These are phyloP conservation scores for Trichoderma sp. DNA, from an alignment of 2,329 filamentous ascomycete genomes.

Conservation along the genomic window DNA sequence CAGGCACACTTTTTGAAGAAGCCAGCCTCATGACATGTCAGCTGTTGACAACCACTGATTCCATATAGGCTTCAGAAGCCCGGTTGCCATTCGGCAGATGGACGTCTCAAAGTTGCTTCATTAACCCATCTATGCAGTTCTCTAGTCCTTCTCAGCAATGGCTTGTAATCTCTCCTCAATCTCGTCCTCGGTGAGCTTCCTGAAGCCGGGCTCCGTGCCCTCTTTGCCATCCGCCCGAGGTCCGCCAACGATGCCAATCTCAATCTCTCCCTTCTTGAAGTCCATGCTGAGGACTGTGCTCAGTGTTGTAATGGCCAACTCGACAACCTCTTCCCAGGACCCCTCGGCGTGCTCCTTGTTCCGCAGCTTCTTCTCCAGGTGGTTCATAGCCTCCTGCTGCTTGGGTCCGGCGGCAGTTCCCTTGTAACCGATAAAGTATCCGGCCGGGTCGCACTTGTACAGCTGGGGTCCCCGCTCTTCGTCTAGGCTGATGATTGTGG, in stretches of 20 bases:
- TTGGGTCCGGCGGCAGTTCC: conserved; percentile 96
- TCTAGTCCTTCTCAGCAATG: conserved; percentile 97
- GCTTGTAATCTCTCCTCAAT: conserved; percentile 98
- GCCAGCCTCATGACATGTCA: neutral
- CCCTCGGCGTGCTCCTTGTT: conserved; percentile 96
- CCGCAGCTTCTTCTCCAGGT: conserved; percentile 99
- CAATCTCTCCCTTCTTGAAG: conserved; percentile 99
- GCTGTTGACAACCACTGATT: neutral
- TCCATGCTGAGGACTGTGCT: conserved; percentile 97
- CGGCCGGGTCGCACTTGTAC: conserved; percentile 97
- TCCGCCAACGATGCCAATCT: conserved; percentile 95
- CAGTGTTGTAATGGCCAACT: conserved; percentile 91
- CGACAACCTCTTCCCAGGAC: conserved; percentile 95
- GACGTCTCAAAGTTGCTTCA: conserved; percentile 26
- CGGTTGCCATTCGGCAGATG: neutral
- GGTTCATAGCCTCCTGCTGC: conserved; percentile 97
- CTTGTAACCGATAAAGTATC: conserved; percentile 98
- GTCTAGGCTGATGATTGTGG: conserved; percentile 91
- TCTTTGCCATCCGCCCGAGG: conserved; percentile 81
- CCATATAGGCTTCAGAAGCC: too few relatives aligned
- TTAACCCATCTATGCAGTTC: conserved; percentile 33
- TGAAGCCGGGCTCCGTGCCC: conserved; percentile 77
- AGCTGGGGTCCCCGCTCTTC: conserved; percentile 90
- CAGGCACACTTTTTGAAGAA: neutral
- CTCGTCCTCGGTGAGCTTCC: conserved; percentile 91